Evolutionary conservation across 179 eudicot genomes (phyloP), one percentile per base, ranked within the genome.

Genomic region (Carnegiea gigantea): DNA sequence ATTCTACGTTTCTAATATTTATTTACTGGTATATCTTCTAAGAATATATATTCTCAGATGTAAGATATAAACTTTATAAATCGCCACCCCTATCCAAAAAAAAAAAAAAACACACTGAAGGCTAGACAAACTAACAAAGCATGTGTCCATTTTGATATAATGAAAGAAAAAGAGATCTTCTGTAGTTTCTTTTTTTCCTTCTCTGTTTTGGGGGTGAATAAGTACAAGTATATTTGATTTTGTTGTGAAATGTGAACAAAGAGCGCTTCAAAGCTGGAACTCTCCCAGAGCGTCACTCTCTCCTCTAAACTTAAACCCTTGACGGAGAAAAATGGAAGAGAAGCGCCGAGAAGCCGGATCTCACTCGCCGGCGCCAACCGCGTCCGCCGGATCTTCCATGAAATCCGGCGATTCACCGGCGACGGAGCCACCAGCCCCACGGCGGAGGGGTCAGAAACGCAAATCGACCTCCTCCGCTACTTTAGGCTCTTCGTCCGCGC

Each of bases 361-460:
- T 60, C 85, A 85, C 48, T 83, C 93, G 75, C 80, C 92, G 83
- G 84, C 87, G 0, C 26, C 82, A 4, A 72, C 88, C 18, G 30
- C 82, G 23, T 67, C 89, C 85, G 70, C 78, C 85, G 82, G 44
- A 15, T 75, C 90, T 46, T 78, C 84, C 60, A 23, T 65, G 1
- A 70, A 83, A 71, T 73, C 70, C 57, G 60, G 46, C 83, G 89
- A 84, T 5, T 76, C 85, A 65, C 85, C 90, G 11, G 72, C 86
- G 3, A 77, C 89, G 0, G 92, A 91, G 26, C 84, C 89, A 9
- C 86, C 95, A 5, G 77, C 88, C 6, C 85, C 97, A 4, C 88
- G 98, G 33, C 90, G 98, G 38, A 87, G 98, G 28, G 95, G 96
- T 15, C 88, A 82, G 54, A 95, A 95, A 86, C 88, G 99, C n/a